Evolutionary conservation across 2,329 filamentous ascomycete species (phyloP).

Genomic region (Exophiala dermatitidis): DNA sequence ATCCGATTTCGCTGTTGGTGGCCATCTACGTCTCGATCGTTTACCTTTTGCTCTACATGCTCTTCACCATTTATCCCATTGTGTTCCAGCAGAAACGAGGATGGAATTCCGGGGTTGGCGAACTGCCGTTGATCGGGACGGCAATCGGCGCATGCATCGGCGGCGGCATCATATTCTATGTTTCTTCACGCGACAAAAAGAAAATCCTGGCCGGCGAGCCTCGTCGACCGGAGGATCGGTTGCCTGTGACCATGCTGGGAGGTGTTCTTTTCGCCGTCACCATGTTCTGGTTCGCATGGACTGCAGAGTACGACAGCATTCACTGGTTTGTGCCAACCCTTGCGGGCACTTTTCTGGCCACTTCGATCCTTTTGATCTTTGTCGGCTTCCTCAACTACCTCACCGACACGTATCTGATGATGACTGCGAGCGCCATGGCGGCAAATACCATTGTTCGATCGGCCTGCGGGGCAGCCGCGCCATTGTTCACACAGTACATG

Average conservation of each 20-base stretch:
- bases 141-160: constrained; percentile 45
- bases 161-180: constrained; percentile 27
- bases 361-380: constrained; percentile 38
- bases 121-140: constrained; percentile 46
- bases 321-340: constrained; percentile 45
- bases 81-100: constrained; percentile 42
- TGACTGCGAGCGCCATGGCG: constrained; percentile 38
- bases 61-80: constrained; percentile 52
- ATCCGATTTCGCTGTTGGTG: constrained; percentile 46
- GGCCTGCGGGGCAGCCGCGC: constrained; percentile 42
- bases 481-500: constrained; percentile 43
- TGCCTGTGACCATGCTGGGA: constrained; percentile 46
- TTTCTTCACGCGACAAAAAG: constrained; percentile 14
- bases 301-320: constrained; percentile 40
- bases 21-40: constrained; percentile 44
- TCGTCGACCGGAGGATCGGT: constrained; percentile 35
- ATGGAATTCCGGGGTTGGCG: constrained; percentile 43
- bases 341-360: constrained; percentile 39
- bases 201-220: constrained; percentile 18
- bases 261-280: constrained; percentile 49
- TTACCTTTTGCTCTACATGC: constrained; percentile 51
- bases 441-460: constrained; percentile 44
- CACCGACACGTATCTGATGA: constrained; percentile 40
- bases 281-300: constrained; percentile 57
- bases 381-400: constrained; percentile 38